These are phyloP conservation scores for Coleophoma crateriformis DNA, from an alignment of 2,329 filamentous ascomycete species.

Conservation along the genomic window DNA sequence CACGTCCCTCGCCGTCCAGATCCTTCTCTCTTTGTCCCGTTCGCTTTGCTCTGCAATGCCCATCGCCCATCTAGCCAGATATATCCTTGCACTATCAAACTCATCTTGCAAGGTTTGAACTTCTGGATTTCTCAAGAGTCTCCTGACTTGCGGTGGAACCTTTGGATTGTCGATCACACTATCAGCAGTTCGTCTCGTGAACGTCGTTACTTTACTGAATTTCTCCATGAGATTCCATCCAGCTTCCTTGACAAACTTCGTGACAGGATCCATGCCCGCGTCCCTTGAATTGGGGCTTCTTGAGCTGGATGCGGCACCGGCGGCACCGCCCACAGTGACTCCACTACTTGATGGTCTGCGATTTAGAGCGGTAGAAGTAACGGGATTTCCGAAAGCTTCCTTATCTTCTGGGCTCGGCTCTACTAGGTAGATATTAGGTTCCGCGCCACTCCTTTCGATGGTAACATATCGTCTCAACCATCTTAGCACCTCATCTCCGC, in stretches of 20 bases:
- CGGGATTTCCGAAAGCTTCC: conserved; percentile 56
- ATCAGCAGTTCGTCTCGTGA: conserved; percentile 86
- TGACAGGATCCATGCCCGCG: conserved; percentile 84
- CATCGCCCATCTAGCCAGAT: conserved; percentile 97
- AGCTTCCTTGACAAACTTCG: conserved; percentile 90
- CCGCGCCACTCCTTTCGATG: conserved; percentile 78
- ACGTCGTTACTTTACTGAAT: conserved; percentile 94
- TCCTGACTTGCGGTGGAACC: conserved; percentile 79
- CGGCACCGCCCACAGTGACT: conserved; percentile 28
- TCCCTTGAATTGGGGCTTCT: conserved; percentile 40
- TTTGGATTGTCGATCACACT: conserved; percentile 89
- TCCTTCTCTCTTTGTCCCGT: conserved; percentile 73
- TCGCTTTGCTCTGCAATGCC: conserved; percentile 97
- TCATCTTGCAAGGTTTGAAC: conserved; percentile 95
- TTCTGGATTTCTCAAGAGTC: conserved; percentile 83
- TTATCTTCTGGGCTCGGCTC: conserved; percentile 84
- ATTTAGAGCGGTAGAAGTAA: conserved; percentile 33
- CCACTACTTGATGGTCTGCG: conserved; percentile 28
- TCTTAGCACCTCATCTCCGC: conserved; percentile 86
- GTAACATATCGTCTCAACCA: conserved; percentile 84
- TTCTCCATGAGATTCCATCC: conserved; percentile 96
- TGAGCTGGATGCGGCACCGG: conserved; percentile 27
- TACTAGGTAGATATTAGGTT: conserved; percentile 86
- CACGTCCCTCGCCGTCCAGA: conserved; percentile 91
- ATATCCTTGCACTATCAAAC: conserved; percentile 92